Evolutionary conservation across 371 early-diverging fungal genomes (phyloP).

Genomic region (Gilbertella persicaria): DNA sequence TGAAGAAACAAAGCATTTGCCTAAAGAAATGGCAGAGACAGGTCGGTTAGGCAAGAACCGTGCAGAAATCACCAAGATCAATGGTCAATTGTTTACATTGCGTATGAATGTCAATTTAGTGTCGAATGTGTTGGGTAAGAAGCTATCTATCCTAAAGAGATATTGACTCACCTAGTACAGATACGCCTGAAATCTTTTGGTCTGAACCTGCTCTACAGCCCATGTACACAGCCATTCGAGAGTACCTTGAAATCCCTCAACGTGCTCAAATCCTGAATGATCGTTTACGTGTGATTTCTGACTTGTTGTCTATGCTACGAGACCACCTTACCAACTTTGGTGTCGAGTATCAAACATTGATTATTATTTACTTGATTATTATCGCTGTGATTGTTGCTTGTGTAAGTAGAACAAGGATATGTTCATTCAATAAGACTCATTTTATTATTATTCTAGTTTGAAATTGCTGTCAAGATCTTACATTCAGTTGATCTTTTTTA

Average conservation of each 20-base stretch:
- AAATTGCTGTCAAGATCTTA: slow-evolving; percentile 51
- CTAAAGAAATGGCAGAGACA: slow-evolving; percentile 53
- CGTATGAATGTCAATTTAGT: slow-evolving; percentile 64
- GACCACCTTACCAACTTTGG: slow-evolving; percentile 70
- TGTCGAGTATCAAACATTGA: slow-evolving; percentile 66
- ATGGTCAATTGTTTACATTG: slow-evolving; percentile 67
- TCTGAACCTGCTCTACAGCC: slow-evolving; percentile 56
- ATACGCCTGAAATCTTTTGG: slow-evolving; percentile 63
- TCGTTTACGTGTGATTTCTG: slow-evolving; percentile 77
- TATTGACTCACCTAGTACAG: slow-evolving; percentile 13
- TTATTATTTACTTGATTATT: slow-evolving; percentile 66
- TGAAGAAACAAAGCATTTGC: slow-evolving; percentile 57
- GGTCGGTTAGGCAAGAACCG: slow-evolving; percentile 55
- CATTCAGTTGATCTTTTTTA: slow-evolving; percentile 41
- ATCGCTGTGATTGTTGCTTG: slow-evolving; percentile 63
- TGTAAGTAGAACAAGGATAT: slow-evolving; percentile 39
- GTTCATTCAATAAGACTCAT: neutral
- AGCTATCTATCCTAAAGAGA: neutral
- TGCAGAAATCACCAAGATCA: slow-evolving; percentile 79
- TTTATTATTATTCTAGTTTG: slow-evolving; percentile 35
- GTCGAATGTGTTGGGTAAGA: slow-evolving; percentile 50
- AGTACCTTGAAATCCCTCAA: slow-evolving; percentile 80
- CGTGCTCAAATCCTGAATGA: slow-evolving; percentile 85
- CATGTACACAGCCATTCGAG: slow-evolving; percentile 54
- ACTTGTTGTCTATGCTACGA: slow-evolving; percentile 81